Evolutionary conservation across 192 early-diverging fungal species (phyloP).

Genomic region (Spizellomyces punctatus): DNA sequence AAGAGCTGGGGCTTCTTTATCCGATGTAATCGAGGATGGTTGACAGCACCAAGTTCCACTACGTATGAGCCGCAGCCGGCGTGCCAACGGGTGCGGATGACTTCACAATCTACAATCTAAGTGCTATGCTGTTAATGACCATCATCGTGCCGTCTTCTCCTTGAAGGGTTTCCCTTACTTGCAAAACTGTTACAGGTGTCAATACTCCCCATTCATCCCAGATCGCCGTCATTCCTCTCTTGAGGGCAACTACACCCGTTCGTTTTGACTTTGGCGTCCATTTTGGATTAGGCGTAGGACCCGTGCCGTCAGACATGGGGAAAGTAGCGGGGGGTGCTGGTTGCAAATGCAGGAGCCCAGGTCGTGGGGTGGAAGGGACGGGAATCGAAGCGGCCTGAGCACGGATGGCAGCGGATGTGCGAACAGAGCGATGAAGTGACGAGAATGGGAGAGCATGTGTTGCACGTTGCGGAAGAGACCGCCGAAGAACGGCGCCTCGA

Average conservation of each 20-base stretch:
- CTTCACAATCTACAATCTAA: constrained; percentile 50
- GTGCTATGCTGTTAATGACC: background rate
- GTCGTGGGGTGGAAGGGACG: constrained; percentile 5
- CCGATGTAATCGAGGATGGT: constrained; percentile 44
- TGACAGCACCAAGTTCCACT: constrained; percentile 51
- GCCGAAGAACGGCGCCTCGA: too few relatives aligned
- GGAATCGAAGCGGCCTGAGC: background rate
- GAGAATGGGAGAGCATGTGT: too few relatives aligned
- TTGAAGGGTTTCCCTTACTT: constrained; percentile 48
- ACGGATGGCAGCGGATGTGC: background rate
- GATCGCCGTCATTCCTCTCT: constrained; percentile 93
- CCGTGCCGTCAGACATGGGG: constrained; percentile 17
- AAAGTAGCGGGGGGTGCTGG: constrained; percentile 22
- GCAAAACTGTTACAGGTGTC: constrained; percentile 86
- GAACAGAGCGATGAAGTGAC: background rate
- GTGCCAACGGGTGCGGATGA: constrained; percentile 45
- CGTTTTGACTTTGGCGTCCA: constrained; percentile 36
- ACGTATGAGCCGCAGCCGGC: constrained; percentile 39
- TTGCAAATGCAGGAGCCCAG: constrained; percentile 11
- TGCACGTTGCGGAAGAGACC: too few relatives aligned
- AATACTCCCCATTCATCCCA: constrained; percentile 94
- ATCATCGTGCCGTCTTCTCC: background rate
- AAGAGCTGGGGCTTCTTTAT: constrained; percentile 71
- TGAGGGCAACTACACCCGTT: constrained; percentile 80
- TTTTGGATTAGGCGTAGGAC: constrained; percentile 4